Base-by-base conservation (phyloP, 2,329 filamentous ascomycete genomes). In the Neurospora sp. region DNA sequence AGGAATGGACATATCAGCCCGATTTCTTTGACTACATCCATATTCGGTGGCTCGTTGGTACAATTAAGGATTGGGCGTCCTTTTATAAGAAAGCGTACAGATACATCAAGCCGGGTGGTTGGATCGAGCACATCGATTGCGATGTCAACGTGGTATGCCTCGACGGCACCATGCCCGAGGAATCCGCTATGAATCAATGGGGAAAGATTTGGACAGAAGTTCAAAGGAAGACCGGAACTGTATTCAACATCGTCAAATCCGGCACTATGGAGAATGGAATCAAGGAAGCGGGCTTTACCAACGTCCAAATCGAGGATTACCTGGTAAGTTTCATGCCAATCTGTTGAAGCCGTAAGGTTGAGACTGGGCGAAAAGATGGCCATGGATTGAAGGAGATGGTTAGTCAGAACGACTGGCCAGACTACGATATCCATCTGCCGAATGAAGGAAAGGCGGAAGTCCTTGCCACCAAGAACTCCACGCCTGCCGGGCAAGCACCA, bases 81-180 rank as follows among this genome's bases (percentile, higher is more conserved):
- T 46, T 77, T 2, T 72, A 76, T 15, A 69, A 66, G 43, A 70
- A 76, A 70, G 71, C 70, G 3, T 76, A 72, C 39, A 72, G 66
- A 10, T 67, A 69, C 4, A 66, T 73, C 38, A 84, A 84, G 73
- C 86, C 87, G 0, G 87, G 86, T n/a, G 86, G 84, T 1, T 69
- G 68, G 68, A 66, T 71, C 2, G 70, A 71, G 38, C 68, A 71
- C 15, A 9, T 69, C 4, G 70, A 71, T 68, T 76, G 81, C 40
- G 77, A 79, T 38, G 76, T 77, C 3, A 74, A 75, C 36, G 74
- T 81, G 15, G 73, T 76, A 33, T 83, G 79, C 71, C 81, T 83
- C 66, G 79, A 82, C 67, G 78, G 75, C n/a, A 81, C 80, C 13
- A 82, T 84, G 78, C 74, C 74, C 1, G 71, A 76, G 5, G 77